Evolutionary conservation across 176 grass and related monocot species (phyloP).

Genomic region (Elymus sibiricus): DNA sequence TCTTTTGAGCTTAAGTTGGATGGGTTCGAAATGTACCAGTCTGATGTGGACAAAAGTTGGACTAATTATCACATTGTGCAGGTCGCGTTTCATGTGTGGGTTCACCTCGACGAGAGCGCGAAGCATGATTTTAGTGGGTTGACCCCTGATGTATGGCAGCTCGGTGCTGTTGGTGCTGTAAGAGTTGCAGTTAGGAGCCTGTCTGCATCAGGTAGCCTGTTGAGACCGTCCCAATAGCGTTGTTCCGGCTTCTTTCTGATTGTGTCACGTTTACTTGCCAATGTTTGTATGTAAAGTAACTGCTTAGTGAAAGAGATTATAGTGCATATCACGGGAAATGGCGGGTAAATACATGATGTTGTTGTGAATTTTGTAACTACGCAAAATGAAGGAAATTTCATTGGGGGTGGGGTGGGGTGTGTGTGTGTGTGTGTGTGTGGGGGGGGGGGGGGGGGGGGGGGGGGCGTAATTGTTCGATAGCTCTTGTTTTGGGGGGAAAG

Average conservation of each 20-base stretch:
- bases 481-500: neutral
- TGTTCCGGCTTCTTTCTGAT: neutral
- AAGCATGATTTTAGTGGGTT: constrained; percentile 51
- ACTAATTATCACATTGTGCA: constrained; percentile 23
- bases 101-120: constrained; percentile 62
- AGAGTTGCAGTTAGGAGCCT: constrained; percentile 83
- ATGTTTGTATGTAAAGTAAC: constrained; percentile 44
- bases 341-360: neutral
- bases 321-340: constrained; percentile 11
- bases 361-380: constrained; percentile 13
- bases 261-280: neutral
- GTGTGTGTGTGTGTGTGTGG: too few relatives aligned
- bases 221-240: constrained; percentile 50
- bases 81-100: constrained; percentile 78
- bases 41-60: neutral
- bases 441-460: too few relatives aligned
- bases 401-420: too few relatives aligned
- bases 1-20: neutral
- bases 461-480: too few relatives aligned
- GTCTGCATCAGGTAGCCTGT: constrained; percentile 52
- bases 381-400: neutral
- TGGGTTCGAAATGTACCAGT: neutral
- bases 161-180: constrained; percentile 75
- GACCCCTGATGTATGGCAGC: constrained; percentile 69
- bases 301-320: neutral